phyloP scores from a whole-genome alignment of 2,329 filamentous ascomycete genomes.

The Cladosporium sp. region DNA sequence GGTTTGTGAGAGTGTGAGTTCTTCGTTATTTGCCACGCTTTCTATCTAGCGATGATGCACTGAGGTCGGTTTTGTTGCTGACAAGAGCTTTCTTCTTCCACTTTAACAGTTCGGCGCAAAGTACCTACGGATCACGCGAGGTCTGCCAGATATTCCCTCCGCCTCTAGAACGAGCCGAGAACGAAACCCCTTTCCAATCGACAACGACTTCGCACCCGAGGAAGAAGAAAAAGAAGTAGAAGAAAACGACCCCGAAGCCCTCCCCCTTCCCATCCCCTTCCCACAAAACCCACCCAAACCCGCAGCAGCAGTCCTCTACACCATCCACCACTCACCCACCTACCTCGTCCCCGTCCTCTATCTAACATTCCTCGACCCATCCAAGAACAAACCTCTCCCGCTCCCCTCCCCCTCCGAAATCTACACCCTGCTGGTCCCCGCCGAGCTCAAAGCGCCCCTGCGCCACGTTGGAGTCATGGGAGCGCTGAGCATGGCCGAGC shows the following conservation, averaged over 20 bases:
- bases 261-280: neutral
- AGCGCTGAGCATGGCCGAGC: conserved; percentile 50
- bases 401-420: conserved; percentile 28
- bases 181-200: neutral
- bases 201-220: neutral
- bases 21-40: neutral
- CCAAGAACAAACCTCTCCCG: neutral
- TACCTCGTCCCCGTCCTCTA: conserved; percentile 46
- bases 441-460: conserved; percentile 30
- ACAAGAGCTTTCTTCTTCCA: no score
- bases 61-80: neutral
- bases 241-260: conserved; percentile 6
- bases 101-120: neutral
- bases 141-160: neutral
- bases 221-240: neutral
- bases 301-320: conserved; percentile 28
- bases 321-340: conserved; percentile 40
- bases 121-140: conserved; percentile 4
- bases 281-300: neutral
- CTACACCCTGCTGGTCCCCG: conserved; percentile 35
- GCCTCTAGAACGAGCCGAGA: neutral
- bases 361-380: conserved; percentile 28
- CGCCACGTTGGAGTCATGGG: conserved; percentile 33
- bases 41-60: neutral
- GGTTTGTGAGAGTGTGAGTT: neutral